Evolutionary conservation across 1,284 basidiomycete species (phyloP), one percentile per base, ranked within the genome.

Genomic region (Malassezia pachydermatis): DNA sequence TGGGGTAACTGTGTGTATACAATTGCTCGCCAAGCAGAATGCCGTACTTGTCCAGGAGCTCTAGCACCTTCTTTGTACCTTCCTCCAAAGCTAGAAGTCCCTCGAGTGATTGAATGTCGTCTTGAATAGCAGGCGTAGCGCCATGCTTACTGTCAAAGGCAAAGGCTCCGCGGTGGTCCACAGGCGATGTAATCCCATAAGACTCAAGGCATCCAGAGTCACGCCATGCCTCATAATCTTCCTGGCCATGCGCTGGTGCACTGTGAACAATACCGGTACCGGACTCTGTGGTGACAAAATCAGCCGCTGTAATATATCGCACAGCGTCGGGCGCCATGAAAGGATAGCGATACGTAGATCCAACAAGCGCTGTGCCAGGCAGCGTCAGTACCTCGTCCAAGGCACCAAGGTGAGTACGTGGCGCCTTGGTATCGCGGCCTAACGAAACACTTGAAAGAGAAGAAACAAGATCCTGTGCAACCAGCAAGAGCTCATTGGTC

Each of bases 191-290:
- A 16, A 68, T 58, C 4, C 51, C 55, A 2, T 57, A 48, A 3
- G 41, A 25, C 7, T 53, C 41, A 3, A 65, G 49, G 14, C 51
- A 33, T 2, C 65, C 61, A 4, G 58, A 48, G 14, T 57, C 54
- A 19, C 57, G 59, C 55, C 60, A 68, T 1, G 67, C 48, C 16
- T 61, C 53, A 66, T 95, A 96, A 72, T 99, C 94, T 58, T 99
- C 92, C 11, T 81, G 78, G 24, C 92, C 92, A 61, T 98, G 94
- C 0, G 88, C 89, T 5, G 92, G 90, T 0, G 92, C 92, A 54
- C 84, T 87, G 67, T 98, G 92, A 0, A 99, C 94, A 1, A 96
- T 78, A 28, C 92, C 92, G 1, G 92, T 96, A n/a, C 94, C 92
- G 10, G 88, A 85, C 16, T 83, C 79, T 0, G 84, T 75, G 0